phyloP scores from a whole-genome alignment of 225 moss, liverwort and hornwort genomes.

The Pseudisothecium myosuroides region DNA sequence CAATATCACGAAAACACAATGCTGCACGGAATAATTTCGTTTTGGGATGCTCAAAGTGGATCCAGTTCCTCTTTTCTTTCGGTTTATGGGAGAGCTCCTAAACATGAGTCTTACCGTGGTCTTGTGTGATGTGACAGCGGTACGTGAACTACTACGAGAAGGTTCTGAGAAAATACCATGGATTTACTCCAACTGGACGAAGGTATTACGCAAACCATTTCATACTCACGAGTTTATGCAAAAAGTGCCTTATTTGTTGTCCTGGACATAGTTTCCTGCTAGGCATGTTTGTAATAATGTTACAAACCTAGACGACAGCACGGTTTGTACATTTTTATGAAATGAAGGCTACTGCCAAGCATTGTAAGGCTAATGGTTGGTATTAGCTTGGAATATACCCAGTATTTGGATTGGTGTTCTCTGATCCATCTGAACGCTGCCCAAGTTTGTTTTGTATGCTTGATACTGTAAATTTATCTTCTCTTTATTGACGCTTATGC shows the following conservation, averaged over 20 bases:
- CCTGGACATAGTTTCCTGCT: neutral
- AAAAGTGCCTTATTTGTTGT: neutral
- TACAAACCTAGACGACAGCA: neutral
- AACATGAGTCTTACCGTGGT: neutral
- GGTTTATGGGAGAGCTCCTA: neutral
- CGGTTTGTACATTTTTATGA: neutral
- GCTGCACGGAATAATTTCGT: neutral
- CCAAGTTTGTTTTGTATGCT: neutral
- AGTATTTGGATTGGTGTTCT: neutral
- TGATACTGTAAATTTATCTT: neutral
- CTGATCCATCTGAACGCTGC: neutral
- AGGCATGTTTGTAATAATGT: neutral
- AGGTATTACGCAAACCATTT: constrained; percentile 1
- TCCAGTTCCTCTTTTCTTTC: neutral
- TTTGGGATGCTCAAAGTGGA: neutral
- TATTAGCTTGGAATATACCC: neutral
- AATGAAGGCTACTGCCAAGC: neutral
- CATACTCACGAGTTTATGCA: neutral
- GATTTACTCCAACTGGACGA: constrained; percentile 27
- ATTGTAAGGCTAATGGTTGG: neutral
- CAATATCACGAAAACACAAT: neutral
- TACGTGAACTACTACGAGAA: constrained; percentile 95
- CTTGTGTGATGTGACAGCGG: constrained; percentile 29
- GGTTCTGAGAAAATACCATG: constrained; percentile 57
- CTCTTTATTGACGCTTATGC: neutral